Conservation (phyloP, 176 grass and related monocot genomes). For the Musa beccarii region DNA sequence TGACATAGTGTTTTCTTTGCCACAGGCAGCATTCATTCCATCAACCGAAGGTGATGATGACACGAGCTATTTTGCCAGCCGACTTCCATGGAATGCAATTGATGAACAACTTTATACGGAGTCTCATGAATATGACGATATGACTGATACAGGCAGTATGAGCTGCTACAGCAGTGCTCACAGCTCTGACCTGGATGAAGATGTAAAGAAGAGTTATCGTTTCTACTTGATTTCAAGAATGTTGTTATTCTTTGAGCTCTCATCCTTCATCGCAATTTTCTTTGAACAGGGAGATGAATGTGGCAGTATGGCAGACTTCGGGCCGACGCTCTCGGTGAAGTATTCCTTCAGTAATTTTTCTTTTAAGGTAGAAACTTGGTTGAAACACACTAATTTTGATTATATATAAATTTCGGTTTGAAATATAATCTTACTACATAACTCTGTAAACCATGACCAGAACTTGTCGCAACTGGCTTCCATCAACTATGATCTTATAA, state of each 20-base stretch:
- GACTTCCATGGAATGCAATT: constrained; percentile 49
- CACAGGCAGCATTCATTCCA: constrained; percentile 75
- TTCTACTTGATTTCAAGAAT: constrained; percentile 7
- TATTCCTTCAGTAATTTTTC: constrained; percentile 99
- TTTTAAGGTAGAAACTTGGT: constrained; percentile 52
- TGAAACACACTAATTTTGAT: background rate
- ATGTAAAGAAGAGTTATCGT: constrained; percentile 35
- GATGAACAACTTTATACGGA: constrained; percentile 30
- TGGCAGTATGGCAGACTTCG: constrained; percentile 91
- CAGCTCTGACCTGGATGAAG: constrained; percentile 70
- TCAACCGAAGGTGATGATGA: constrained; percentile 81
- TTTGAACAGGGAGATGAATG: constrained; percentile 68
- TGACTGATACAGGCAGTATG: constrained; percentile 56
- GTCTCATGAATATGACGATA: constrained; percentile 52
- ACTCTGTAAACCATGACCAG: constrained; percentile 24
- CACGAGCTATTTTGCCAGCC: constrained; percentile 83
- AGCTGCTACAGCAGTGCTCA: constrained; percentile 73
- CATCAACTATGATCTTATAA: constrained; percentile 91
- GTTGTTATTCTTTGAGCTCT: background rate
- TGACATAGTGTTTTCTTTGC: background rate
- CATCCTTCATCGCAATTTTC: background rate
- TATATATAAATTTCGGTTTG: constrained; percentile 2
- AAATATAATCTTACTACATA: background rate
- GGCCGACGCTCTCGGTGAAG: constrained; percentile 45
- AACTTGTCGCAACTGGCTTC: constrained; percentile 95